Conservation (phyloP, 148 eudicot species). For the Selenicereus undatus region DNA sequence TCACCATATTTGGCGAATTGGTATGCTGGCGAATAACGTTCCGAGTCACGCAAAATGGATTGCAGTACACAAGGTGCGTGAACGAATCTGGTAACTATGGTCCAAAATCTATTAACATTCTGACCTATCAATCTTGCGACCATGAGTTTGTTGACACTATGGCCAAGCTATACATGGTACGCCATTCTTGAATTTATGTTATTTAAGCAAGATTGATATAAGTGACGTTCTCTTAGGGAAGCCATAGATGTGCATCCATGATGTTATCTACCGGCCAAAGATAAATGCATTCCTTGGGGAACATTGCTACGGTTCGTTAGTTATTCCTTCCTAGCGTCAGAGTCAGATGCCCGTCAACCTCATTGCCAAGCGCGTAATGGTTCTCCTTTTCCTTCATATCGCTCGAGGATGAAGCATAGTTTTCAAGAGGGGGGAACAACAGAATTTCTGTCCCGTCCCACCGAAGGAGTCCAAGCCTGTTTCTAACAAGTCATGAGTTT, state of each 20-base stretch:
- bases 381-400: neutral
- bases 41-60: too few species aligned
- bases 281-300: neutral
- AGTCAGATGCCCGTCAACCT: neutral
- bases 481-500: too few species aligned
- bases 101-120: too few species aligned
- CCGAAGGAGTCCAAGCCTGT: neutral
- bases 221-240: neutral
- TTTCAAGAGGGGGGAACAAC: neutral
- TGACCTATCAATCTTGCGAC: neutral
- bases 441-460: neutral
- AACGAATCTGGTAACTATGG: too few species aligned
- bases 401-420: neutral
- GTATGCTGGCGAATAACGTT: too few species aligned
- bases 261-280: neutral
- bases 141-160: neutral
- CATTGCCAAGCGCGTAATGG: neutral
- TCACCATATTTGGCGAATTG: too few species aligned
- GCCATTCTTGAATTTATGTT: neutral
- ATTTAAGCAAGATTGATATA: neutral
- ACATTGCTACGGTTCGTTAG: neutral
- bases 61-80: too few species aligned
- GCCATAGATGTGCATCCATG: neutral
- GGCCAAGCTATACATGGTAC: neutral
- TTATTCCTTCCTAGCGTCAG: neutral